Base-by-base conservation (phyloP, 148 eudicot species). In the Spergularia bocconei region DNA sequence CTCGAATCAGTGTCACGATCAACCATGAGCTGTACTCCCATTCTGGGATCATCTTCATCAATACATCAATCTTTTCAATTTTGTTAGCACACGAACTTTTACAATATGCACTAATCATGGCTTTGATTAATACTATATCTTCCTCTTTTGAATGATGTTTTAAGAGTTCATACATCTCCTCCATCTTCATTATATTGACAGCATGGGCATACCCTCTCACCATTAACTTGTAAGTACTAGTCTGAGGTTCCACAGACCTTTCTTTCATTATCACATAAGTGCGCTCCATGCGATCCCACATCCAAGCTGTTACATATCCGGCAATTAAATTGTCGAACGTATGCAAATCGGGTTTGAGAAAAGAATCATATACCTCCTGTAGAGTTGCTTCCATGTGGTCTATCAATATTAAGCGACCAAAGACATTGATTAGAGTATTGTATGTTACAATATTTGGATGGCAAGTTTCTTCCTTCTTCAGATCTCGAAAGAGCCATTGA, bases 281-380 rank as follows among this genome's bases (percentile, higher is more conserved):
- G 67, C 79, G 81, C 79, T 91, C 99, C 99, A 95, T 89, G 23
- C 79, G 73, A 72, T 95, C 97, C 99, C 99, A 95, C 94, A 85
- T 92, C 97, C 96, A 95, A 70, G 96, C 92, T 7, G 89, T 90
- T 29, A 95, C 29, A 75, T 95, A 95, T 41, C 99, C 97, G 65
- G 85, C 84, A 72, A 95, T 87, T 79, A 95, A 77, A 80, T 71
- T 76, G 67, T 88, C 88, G 81, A 86, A 95, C 19, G 99, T 95
- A 56, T 73, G 74, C 53, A 85, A 51, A 78, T 63, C 87, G 44
- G 96, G 96, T 56, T 76, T 66, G 62, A 95, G 80, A 59, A 79
- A 72, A 78, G 72, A 78, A 53, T 90, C 79, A 36, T 80, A 70
- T 44, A 95, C 77, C 78, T 88, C 90, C 69, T 78, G 80, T 23